Evolutionary conservation across 2,329 filamentous ascomycete species (phyloP).

Genomic region (Shiraia bambusicola): DNA sequence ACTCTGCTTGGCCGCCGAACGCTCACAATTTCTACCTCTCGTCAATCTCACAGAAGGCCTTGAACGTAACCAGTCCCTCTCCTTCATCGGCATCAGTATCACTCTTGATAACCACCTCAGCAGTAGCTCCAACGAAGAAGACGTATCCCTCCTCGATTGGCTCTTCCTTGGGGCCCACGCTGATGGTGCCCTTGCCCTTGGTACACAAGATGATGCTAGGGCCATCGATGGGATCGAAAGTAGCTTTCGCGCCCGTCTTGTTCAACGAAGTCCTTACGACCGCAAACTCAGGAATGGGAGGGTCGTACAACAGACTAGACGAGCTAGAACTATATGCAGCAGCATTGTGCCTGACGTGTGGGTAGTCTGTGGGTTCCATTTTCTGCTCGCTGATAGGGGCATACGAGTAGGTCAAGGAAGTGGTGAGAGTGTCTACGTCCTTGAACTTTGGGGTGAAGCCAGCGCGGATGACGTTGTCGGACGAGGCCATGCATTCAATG

Average conservation of each 20-base stretch:
- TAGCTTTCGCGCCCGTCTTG: slow-evolving; percentile 72
- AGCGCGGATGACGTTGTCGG: slow-evolving; percentile 97
- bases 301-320: slow-evolving; percentile 77
- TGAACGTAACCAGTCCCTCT: slow-evolving; percentile 82
- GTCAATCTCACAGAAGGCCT: slow-evolving; percentile 83
- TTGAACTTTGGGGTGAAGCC: slow-evolving; percentile 99
- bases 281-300: slow-evolving; percentile 93
- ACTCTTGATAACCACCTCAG: slow-evolving; percentile 77
- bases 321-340: slow-evolving; percentile 77
- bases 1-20: too few relatives aligned
- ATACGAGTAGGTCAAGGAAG: slow-evolving; percentile 93
- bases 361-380: slow-evolving; percentile 82
- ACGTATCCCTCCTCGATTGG: slow-evolving; percentile 58
- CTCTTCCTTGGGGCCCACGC: slow-evolving; percentile 78
- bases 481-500: slow-evolving; percentile 98
- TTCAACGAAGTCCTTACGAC: slow-evolving; percentile 80
- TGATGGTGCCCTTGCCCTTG: slow-evolving; percentile 76
- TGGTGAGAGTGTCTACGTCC: slow-evolving; percentile 83
- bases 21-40: slow-evolving; percentile 34
- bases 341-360: slow-evolving; percentile 81
- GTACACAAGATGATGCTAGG: slow-evolving; percentile 95
- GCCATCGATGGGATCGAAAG: slow-evolving; percentile 82
- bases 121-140: slow-evolving; percentile 76
- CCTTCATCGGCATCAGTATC: slow-evolving; percentile 48
- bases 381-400: slow-evolving; percentile 94